Conservation (phyloP, 345 rosid species). For the Combretum micranthum region DNA sequence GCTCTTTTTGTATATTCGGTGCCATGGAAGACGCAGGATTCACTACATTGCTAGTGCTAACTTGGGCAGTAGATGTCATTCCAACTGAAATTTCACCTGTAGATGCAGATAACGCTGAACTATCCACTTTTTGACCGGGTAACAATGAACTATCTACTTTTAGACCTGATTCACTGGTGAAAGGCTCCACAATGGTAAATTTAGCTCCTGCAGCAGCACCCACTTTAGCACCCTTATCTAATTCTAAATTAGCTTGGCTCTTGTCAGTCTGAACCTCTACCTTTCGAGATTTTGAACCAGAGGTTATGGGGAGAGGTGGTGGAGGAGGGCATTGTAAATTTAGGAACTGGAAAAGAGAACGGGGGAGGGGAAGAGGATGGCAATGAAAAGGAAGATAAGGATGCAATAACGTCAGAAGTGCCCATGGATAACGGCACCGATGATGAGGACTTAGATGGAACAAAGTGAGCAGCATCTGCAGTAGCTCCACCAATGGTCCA, state of each 20-base stretch:
- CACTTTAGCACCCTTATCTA: slow-evolving; percentile 21
- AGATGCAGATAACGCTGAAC: slow-evolving; percentile 26
- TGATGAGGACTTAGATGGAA: slow-evolving; percentile 17
- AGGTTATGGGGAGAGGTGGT: slow-evolving; percentile 18
- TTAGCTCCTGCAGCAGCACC: slow-evolving; percentile 20
- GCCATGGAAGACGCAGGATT: slow-evolving; percentile 29
- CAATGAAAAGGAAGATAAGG: slow-evolving; percentile 19
- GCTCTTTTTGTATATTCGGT: slow-evolving; percentile 39
- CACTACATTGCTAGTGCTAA: slow-evolving; percentile 18
- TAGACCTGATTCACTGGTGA: slow-evolving; percentile 23
- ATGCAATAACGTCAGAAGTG: slow-evolving; percentile 13
- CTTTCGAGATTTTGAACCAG: slow-evolving; percentile 25
- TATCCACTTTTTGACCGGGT: slow-evolving; percentile 29
- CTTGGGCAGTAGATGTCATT: slow-evolving; percentile 33
- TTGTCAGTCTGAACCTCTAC: slow-evolving; percentile 28
- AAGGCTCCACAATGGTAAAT: slow-evolving; percentile 22
- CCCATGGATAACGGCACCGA: slow-evolving; percentile 16
- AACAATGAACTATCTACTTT: slow-evolving; percentile 21
- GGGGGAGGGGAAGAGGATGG: slow-evolving; percentile 22
- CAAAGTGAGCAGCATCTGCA: slow-evolving; percentile 20
- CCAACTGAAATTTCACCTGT: slow-evolving; percentile 24
- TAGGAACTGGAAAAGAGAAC: slow-evolving; percentile 25
- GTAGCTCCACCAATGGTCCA: slow-evolving; percentile 19
- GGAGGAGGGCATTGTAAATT: slow-evolving; percentile 15
- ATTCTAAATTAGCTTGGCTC: slow-evolving; percentile 15